Evolutionary conservation across 2,329 filamentous ascomycete species (phyloP), one percentile per base, ranked within the genome.

Genomic region (Aspergillus sp.): DNA sequence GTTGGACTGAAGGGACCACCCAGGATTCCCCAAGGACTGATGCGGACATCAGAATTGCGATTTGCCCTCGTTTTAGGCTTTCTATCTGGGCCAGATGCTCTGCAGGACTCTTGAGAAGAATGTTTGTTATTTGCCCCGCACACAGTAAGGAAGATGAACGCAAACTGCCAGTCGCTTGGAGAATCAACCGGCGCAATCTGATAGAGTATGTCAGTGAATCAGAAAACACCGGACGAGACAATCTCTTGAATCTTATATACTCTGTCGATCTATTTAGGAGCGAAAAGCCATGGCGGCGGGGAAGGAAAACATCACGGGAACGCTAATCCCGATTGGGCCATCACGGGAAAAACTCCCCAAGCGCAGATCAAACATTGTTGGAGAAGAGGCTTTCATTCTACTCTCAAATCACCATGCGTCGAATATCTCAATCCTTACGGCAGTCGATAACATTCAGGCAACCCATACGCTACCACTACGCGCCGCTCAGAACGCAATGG

Each of bases 21-120:
- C 76, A 78, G 47, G 76, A 78, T 50, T 77, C 75, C 8, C 71
- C 74, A 58, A 78, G 64, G 38, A 67, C 63, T 34, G 71, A 67
- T 41, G 52, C 47, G 47, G 64, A 54, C 66, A 68, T 68, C 9
- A 45, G 46, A 28, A 31, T 34, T n/a, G 43, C 31, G 25, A 23
- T 47, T 38, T 34, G 22, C 34, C 28, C 31, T 50, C 30, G 46
- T 51, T 11, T 57, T 43, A 13, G 23, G 38, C 50, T 58, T 54
- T 50, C 31, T 22, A 7, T 23, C 34, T 4, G 38, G 34, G 11
- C 11, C 9, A 13, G 15, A 41, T 41, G 34, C 34, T 41, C 34
- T 15, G 34, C 34, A 41, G 34, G 34, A 41, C 34, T 17, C 34
- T 17, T 3, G 9, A 41, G 13, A 13, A 41, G 15, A 15, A 15